Base-by-base conservation (phyloP, 208 protist species). In the Borovskyia barvae region DNA sequence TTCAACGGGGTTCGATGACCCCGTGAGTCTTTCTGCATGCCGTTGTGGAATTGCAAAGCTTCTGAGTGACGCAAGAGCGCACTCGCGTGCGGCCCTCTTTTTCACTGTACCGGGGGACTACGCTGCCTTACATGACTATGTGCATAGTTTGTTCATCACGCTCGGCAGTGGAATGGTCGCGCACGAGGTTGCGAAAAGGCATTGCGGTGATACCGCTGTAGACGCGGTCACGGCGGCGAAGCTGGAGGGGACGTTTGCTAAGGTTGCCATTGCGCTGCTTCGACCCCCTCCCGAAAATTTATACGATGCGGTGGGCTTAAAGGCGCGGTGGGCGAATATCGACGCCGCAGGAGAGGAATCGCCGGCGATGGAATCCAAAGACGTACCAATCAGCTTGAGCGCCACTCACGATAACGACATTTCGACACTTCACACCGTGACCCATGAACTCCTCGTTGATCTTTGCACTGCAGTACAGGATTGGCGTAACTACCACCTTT, bases 401-500 rank as follows among this genome's bases (percentile, higher is more conserved):
- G n/a, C n/a, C n/a, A n/a, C n/a, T n/a, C n/a, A n/a, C n/a, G n/a
- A n/a, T n/a, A n/a, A n/a, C n/a, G n/a, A n/a, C n/a, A n/a, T n/a
- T n/a, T n/a, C n/a, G n/a, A n/a, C n/a, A n/a, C n/a, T 26, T 4
- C 43, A 32, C 9, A 17, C 19, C 2, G 50, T 60, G 26, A 19
- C 52, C 1, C 43, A 26, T 7, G 5, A 5, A 1, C 5, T 35
- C 2, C 53, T 59, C 7, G 1, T 1, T 14, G 19, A 12, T 5
- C 61, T 67, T 8, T 67, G 61, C 28, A 19, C 14, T n/a, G 33
- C 33, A n/a, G 52, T 36, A 25, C 62, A 68, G 28, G 7, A 24
- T 20, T 37, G 74, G 49, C 72, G 68, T 30, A 92, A 92, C 62
- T 92, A 87, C 42, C 75, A 87, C 50, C 54, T 74, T 45, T 83